Conservation (phyloP, 352 stramenopile genomes). For the Aphanomyces astaci region DNA sequence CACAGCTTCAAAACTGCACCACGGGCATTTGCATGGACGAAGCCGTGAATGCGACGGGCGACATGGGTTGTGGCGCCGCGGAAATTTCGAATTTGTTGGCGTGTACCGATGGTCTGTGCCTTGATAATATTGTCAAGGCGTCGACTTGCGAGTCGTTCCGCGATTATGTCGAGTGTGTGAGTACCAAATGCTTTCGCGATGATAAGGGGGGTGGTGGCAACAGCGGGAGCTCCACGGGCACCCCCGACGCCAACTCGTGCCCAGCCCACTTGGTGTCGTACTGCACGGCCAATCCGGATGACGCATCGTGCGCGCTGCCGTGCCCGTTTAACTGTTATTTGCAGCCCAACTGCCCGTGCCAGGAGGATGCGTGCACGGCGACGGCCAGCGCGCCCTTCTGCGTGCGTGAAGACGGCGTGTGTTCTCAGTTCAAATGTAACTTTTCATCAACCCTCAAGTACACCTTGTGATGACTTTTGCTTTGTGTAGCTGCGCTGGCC, state of each 20-base stretch:
- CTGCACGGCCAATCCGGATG: conserved; percentile 1
- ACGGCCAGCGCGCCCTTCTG: not conserved
- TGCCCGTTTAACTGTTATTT: conserved; percentile 20
- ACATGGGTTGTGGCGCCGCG: not conserved
- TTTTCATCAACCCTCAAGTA: no score
- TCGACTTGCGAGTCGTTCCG: not conserved
- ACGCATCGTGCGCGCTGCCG: not conserved
- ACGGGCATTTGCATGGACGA: not conserved
- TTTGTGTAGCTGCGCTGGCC: conserved; percentile 1
- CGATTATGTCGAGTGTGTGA: not conserved
- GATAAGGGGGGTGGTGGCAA: not conserved
- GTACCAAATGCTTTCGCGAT: not conserved
- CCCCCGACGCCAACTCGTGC: not conserved
- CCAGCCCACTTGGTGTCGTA: conserved; percentile 1
- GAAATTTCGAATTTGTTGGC: not conserved
- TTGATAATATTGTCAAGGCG: not conserved
- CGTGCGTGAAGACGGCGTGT: conserved; percentile 4
- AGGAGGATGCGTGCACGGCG: not conserved
- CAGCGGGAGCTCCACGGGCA: not conserved
- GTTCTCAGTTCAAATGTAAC: conserved; percentile 7
- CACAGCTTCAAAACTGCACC: not conserved
- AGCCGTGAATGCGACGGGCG: not conserved
- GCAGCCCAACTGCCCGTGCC: conserved; percentile 13
- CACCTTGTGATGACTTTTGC: no score
- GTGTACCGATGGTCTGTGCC: not conserved